Base-by-base conservation (phyloP, 2,329 filamentous ascomycete genomes). In the Fusarium penzigii region DNA sequence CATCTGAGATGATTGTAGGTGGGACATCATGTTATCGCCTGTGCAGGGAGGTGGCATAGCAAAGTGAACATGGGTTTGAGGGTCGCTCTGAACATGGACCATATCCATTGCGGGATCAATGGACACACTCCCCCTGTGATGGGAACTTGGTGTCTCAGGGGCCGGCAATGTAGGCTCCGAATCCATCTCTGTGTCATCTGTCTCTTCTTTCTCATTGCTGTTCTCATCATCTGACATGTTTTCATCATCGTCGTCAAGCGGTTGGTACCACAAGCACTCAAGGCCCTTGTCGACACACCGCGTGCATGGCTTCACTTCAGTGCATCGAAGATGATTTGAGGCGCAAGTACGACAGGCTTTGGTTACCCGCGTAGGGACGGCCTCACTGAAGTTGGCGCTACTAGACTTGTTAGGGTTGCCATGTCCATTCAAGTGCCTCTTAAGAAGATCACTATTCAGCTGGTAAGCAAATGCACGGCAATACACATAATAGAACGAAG, bases 221-320 rank as follows among this genome's bases (percentile, higher is more conserved):
- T 39, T 17, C 1, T 51, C 42, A 16, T 56, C 43, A 3, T 32
- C 44, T 5, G 49, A 52, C 11, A 56, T 53, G 11, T 14, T 36
- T 4, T 46, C 53, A 14, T 39, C 39, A 12, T 60, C 52, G 9
- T 42, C 12, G 3, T 55, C 49, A 39, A 51, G 47, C 2, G 59
- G 41, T 36, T 50, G 51, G 29, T 51, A 53, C 65, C 65, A 68
- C 17, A 55, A 53, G n/a, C 64, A 66, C n/a, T 64, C 55, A 7
- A 69, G 55, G 9, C 61, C 62, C 45, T 62, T 61, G 7, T 65
- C 55, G 29, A 54, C 48, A 17, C 68, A 70, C 17, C 68, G 63
- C 3, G 46, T 47, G 32, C 68, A 70, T 29, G 68, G 68, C 38
- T 70, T 70, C 20, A 62, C 52, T 16, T 70, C 68, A 9, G 63